phyloP scores from a whole-genome alignment of 805 yeast genomes.

The Vanderwaltozyma verrucispora region DNA sequence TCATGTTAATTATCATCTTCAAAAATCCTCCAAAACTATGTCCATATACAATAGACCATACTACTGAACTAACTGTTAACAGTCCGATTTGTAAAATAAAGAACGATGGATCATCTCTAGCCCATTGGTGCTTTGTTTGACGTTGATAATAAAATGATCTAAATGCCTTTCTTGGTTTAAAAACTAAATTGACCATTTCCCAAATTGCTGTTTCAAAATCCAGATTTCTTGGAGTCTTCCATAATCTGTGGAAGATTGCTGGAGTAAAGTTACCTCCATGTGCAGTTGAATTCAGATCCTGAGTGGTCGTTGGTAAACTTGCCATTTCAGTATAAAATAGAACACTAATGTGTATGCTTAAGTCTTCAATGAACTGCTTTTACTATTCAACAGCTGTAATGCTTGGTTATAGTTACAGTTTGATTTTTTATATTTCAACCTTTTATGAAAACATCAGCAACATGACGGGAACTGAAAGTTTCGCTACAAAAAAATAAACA shows the following conservation, averaged over 20 bases:
- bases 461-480: no score
- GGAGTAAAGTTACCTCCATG: slow-evolving; percentile 18
- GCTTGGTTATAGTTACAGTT: no score
- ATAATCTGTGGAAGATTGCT: slow-evolving; percentile 34
- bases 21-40: slow-evolving; percentile 49
- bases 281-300: slow-evolving; percentile 1
- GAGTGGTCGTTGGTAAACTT: slow-evolving; percentile 2
- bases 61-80: slow-evolving; percentile 63
- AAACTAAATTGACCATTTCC: slow-evolving; percentile 71
- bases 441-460: no score
- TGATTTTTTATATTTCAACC: no score
- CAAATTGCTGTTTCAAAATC: slow-evolving; percentile 90
- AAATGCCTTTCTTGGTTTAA: slow-evolving; percentile 74
- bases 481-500: no score
- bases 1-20: slow-evolving; percentile 70
- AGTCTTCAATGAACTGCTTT: no score
- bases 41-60: slow-evolving; percentile 82
- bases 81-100: slow-evolving; percentile 60
- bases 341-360: no score
- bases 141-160: slow-evolving; percentile 72
- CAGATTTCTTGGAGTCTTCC: slow-evolving; percentile 61
- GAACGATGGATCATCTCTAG: slow-evolving; percentile 89
- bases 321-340: no score
- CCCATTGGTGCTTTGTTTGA: slow-evolving; percentile 70
- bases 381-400: no score